Evolutionary conservation across 202 grass and related monocot species (phyloP).

Genomic region (Setaria italica): DNA sequence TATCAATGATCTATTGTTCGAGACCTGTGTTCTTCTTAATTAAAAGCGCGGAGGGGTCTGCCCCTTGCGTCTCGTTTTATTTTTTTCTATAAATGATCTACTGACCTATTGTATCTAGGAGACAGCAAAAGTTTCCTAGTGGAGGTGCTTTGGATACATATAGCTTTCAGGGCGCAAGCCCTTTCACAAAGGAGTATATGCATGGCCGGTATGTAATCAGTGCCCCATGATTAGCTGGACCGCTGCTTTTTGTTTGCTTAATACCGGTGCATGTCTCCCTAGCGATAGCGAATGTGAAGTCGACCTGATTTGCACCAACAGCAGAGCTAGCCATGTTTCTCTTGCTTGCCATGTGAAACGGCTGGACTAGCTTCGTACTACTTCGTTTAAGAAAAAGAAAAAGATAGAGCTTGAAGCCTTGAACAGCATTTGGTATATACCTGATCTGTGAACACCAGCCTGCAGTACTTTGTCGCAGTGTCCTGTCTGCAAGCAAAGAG

Average conservation of each 20-base stretch:
- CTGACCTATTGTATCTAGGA: neutral
- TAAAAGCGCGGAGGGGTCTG: no score
- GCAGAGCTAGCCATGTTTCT: neutral
- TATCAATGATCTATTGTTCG: no score
- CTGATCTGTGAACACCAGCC: neutral
- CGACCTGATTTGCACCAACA: conserved; percentile 27
- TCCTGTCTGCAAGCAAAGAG: neutral
- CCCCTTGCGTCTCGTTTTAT: no score
- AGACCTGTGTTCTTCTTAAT: no score
- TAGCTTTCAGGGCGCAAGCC: conserved; percentile 28
- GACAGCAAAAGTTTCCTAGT: neutral
- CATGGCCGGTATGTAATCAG: no score
- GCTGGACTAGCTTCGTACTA: neutral
- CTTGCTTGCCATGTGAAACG: neutral
- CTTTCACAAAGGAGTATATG: conserved; percentile 15
- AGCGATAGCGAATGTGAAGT: neutral
- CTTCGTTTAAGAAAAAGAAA: neutral
- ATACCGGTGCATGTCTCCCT: conserved; percentile 7
- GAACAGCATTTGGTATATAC: conserved; percentile 1
- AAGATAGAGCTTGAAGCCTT: no score
- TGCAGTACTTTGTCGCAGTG: neutral
- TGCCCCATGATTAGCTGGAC: conserved; percentile 37
- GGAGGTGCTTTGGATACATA: neutral
- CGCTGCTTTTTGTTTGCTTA: conserved; percentile 40
- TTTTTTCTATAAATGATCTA: no score